phyloP scores from a whole-genome alignment of 352 stramenopile genomes.

The Pelagophyceae sp. region DNA sequence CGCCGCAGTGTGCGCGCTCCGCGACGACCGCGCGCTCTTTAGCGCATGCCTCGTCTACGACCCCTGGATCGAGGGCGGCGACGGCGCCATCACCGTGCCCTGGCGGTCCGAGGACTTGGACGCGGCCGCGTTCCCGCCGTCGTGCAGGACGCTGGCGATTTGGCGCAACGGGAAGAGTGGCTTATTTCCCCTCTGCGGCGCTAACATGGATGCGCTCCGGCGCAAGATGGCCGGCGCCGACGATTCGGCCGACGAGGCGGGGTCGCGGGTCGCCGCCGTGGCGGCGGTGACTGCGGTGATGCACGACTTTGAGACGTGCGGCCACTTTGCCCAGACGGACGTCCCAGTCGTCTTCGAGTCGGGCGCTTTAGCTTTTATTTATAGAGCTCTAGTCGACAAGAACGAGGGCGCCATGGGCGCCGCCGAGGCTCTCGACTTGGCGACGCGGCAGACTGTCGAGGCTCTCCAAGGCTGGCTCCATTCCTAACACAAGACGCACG shows the following conservation, averaged over 20 bases:
- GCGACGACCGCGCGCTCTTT: not conserved
- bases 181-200: not conserved
- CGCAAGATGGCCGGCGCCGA: not conserved
- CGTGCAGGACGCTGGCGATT: not conserved
- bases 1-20: not conserved
- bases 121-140: not conserved
- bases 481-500: no score
- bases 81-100: not conserved
- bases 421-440: not conserved
- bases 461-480: not conserved
- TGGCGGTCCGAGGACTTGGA: not conserved
- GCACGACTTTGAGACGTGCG: not conserved
- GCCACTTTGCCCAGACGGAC: constrained; percentile 18
- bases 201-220: not conserved
- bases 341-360: constrained; percentile 4
- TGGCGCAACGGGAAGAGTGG: not conserved
- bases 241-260: no score
- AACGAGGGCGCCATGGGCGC: not conserved
- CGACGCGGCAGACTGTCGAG: not conserved
- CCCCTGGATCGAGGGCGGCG: constrained; percentile 12
- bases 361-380: not conserved
- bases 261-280: not conserved
- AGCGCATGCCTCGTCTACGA: not conserved
- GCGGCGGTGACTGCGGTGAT: not conserved
- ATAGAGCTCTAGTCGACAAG: not conserved